Percentiles rank a stretch among this genome's conserved stretches.
Evolutionary conservation across 306 rosid species (phyloP).

Genomic region (Vigna hirtella): DNA sequence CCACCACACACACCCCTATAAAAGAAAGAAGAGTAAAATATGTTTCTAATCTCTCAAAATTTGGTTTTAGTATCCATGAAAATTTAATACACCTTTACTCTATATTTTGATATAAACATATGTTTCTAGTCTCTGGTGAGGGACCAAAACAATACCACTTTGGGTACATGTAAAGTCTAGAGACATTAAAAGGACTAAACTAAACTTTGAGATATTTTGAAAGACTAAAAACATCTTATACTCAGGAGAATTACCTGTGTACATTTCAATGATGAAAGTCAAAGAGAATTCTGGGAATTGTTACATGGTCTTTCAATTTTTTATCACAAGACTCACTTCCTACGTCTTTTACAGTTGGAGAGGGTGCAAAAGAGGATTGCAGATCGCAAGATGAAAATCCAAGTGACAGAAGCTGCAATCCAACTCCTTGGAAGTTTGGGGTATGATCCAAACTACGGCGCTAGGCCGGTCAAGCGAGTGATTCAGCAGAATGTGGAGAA

Average conservation of each 20-base stretch:
- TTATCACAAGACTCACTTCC: not conserved
- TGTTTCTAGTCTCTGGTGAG: not conserved
- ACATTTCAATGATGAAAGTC: too few species aligned
- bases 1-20: not conserved
- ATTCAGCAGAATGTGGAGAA: slow-evolving; percentile 92
- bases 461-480: slow-evolving; percentile 97
- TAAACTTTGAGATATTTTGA: not conserved
- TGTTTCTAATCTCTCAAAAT: not conserved
- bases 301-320: not conserved
- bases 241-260: too few species aligned
- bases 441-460: slow-evolving; percentile 93
- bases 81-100: not conserved
- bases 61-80: not conserved
- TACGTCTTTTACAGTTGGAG: slow-evolving; percentile 61
- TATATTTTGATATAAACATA: not conserved
- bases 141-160: not conserved
- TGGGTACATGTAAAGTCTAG: not conserved
- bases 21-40: not conserved
- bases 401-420: slow-evolving; percentile 79
- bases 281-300: not conserved
- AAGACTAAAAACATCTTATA: too few species aligned
- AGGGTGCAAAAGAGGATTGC: slow-evolving; percentile 89
- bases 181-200: not conserved
- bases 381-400: slow-evolving; percentile 83
- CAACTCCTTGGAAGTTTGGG: slow-evolving; percentile 93